phyloP scores from a whole-genome alignment of 1,139 yeast genomes.

The Geotrichum europaeum region DNA sequence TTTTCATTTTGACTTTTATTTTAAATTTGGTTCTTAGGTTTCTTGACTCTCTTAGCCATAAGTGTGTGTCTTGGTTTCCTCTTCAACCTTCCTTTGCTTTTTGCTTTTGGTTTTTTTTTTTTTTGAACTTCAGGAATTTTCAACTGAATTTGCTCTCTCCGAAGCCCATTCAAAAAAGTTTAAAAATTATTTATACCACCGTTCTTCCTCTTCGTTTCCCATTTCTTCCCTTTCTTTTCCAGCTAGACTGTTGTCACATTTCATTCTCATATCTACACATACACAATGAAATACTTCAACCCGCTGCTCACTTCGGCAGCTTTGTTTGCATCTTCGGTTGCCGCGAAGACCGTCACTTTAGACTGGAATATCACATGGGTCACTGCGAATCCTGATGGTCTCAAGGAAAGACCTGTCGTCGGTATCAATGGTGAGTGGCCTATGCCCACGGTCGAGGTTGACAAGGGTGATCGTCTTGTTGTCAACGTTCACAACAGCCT shows the following conservation, averaged over 20 bases:
- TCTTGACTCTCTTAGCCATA: neutral
- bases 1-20: neutral
- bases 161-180: neutral
- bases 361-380: conserved; percentile 75
- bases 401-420: conserved; percentile 55
- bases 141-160: neutral
- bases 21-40: neutral
- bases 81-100: neutral
- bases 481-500: conserved; percentile 67
- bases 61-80: neutral
- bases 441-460: conserved; percentile 66
- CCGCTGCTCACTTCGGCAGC: conserved; percentile 4
- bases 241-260: neutral
- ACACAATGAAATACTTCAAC: conserved; percentile 8
- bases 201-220: neutral
- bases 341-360: conserved; percentile 56
- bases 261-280: neutral
- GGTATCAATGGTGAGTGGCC: conserved; percentile 86
- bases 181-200: neutral
- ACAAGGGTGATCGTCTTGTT: conserved; percentile 69
- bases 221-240: neutral
- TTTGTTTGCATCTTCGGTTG: conserved; percentile 23
- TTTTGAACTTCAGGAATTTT: neutral
- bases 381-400: conserved; percentile 71
- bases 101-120: neutral